Percentiles rank a stretch among this genome's conserved stretches.
Evolutionary conservation across 1,284 basidiomycete species (phyloP).

Genomic region (Tremellales sp.): DNA sequence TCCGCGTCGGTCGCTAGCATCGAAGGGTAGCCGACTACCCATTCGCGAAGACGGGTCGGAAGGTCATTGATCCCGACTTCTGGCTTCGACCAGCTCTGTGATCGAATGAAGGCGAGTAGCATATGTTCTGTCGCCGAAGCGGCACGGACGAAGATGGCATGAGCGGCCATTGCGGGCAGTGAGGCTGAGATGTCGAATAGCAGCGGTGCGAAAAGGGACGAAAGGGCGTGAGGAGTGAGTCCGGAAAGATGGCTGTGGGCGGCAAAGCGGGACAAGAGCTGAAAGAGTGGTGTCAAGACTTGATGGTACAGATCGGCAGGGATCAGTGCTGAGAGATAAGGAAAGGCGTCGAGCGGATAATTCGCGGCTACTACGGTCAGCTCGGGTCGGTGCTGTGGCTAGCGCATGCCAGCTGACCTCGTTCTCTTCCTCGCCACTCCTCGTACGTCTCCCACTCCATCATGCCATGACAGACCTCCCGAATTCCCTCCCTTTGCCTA

Average conservation of each 20-base stretch:
- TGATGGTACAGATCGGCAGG: slow-evolving; percentile 54
- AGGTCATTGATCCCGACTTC: slow-evolving; percentile 59
- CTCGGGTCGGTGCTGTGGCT: slow-evolving; percentile 38
- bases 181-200: slow-evolving; percentile 60
- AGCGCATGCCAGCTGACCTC: slow-evolving; percentile 53
- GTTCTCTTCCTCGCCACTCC: slow-evolving; percentile 70
- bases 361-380: slow-evolving; percentile 50
- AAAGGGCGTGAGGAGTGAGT: slow-evolving; percentile 75
- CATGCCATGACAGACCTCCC: slow-evolving; percentile 64
- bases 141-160: slow-evolving; percentile 71
- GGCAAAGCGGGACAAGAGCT: slow-evolving; percentile 70
- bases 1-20: slow-evolving; percentile 55
- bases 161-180: slow-evolving; percentile 67
- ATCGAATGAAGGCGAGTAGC: slow-evolving; percentile 75
- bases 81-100: slow-evolving; percentile 60
- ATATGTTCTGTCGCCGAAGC: slow-evolving; percentile 84
- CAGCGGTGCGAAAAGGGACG: slow-evolving; percentile 80
- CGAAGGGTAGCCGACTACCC: slow-evolving; percentile 77
- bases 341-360: slow-evolving; percentile 67
- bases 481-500: slow-evolving; percentile 49
- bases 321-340: slow-evolving; percentile 52
- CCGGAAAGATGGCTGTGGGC: slow-evolving; percentile 75
- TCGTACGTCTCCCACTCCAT: slow-evolving; percentile 73
- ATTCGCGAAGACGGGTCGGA: slow-evolving; percentile 71
- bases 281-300: slow-evolving; percentile 64